Evolutionary conservation across 345 rosid genomes (phyloP).

Genomic region (Dipteronia dyeriana): DNA sequence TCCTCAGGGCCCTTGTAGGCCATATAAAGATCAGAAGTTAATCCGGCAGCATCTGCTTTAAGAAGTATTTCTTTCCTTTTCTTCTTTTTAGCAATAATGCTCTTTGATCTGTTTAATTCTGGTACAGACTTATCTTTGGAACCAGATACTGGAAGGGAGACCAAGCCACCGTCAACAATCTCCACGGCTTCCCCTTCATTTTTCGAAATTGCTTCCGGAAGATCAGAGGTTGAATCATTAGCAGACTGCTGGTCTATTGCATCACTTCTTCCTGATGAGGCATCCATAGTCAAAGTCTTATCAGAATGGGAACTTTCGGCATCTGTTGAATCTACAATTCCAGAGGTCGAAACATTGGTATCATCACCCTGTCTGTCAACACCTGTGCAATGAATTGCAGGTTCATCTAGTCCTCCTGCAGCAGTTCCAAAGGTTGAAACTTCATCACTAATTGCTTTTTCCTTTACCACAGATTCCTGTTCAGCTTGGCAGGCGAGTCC

Average conservation of each 20-base stretch:
- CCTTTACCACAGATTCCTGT: constrained; percentile 27
- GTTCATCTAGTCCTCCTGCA: constrained; percentile 35
- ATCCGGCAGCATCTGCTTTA: constrained; percentile 95
- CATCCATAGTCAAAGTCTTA: constrained; percentile 19
- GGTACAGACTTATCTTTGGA: constrained; percentile 47
- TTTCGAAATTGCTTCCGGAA: constrained; percentile 33
- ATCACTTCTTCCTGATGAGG: constrained; percentile 19
- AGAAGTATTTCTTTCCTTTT: constrained; percentile 66
- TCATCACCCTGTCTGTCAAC: constrained; percentile 24
- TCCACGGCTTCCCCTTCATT: constrained; percentile 38
- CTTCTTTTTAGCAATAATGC: constrained; percentile 49
- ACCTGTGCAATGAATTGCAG: constrained; percentile 23
- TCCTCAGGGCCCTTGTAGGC: constrained; percentile 95
- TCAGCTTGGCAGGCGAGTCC: constrained; percentile 24
- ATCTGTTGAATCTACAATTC: constrained; percentile 33
- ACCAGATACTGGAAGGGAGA: constrained; percentile 32
- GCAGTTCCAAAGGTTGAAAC: constrained; percentile 29
- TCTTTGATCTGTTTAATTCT: constrained; percentile 52
- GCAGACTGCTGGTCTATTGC: constrained; percentile 29
- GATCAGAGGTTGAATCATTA: constrained; percentile 28
- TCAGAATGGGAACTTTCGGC: constrained; percentile 25
- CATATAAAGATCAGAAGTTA: constrained; percentile 75
- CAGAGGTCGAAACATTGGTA: constrained; percentile 35
- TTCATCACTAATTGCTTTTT: constrained; percentile 23
- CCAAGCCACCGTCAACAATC: constrained; percentile 31